A percentile compares a stretch with the other conserved stretches of the same genome.
phyloP scores from a whole-genome alignment of 1,284 basidiomycete genomes.

The Pseudozyma sp. region DNA sequence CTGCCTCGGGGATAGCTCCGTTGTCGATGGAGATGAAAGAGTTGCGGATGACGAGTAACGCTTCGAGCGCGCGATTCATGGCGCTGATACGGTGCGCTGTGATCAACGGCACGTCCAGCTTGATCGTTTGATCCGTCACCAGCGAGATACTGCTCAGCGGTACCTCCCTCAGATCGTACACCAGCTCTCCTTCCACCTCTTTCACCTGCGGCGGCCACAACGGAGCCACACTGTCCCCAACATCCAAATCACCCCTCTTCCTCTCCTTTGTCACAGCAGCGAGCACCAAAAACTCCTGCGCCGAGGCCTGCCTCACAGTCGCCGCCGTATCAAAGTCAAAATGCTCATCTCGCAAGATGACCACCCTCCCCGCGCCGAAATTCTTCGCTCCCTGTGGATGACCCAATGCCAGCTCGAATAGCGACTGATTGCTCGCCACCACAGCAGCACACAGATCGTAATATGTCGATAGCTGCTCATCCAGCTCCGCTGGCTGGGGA shows the following conservation, averaged over 20 bases:
- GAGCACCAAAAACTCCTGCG: conserved; percentile 78
- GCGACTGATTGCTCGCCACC: conserved; percentile 76
- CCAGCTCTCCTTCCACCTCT: conserved; percentile 45
- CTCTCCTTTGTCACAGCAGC: conserved; percentile 74
- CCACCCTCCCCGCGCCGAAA: conserved; percentile 80
- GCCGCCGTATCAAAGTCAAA: conserved; percentile 82
- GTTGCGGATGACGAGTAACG: conserved; percentile 26
- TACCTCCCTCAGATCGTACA: conserved; percentile 79
- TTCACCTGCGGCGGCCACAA: conserved; percentile 38
- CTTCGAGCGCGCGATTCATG: conserved; percentile 70
- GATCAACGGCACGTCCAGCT: conserved; percentile 70
- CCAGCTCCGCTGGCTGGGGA: conserved; percentile 72
- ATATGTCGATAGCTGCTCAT: conserved; percentile 78
- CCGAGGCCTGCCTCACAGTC: conserved; percentile 77
- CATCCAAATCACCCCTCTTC: conserved; percentile 71
- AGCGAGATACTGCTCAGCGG: conserved; percentile 81
- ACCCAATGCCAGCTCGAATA: conserved; percentile 77
- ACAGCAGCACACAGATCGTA: conserved; percentile 82
- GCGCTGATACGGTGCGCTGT: conserved; percentile 74
- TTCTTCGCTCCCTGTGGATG: conserved; percentile 79
- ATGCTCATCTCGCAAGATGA: conserved; percentile 79
- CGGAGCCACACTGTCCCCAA: conserved; percentile 15
- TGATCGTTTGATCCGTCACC: conserved; percentile 78
- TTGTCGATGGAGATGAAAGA: conserved; percentile 4
- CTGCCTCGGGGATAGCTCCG: conserved; percentile 68